Base-by-base conservation (phyloP, 2,329 filamentous ascomycete genomes). In the Hypoxylon sp. region DNA sequence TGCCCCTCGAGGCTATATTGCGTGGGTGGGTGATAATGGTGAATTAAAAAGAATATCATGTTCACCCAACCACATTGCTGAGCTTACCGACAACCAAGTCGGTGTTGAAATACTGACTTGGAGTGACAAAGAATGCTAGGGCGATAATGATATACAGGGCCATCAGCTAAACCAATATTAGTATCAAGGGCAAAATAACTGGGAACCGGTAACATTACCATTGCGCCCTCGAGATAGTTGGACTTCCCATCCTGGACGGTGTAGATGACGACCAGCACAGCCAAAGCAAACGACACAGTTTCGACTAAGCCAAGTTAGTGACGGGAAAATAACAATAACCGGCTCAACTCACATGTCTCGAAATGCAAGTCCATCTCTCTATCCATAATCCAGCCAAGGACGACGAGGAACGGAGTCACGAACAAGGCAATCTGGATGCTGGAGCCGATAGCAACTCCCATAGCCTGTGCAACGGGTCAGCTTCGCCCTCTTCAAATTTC, bases 381-480 rank as follows among this genome's bases (percentile, higher is more conserved):
- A 59, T 86, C 85, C 79, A 93, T 89, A 65, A 89, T 86, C 92
- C 92, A 95, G 67, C 92, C 92, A 38, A 94, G 84, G 70, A 95
- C 89, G 59, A 95, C 92, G 58, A 95, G 83, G 80, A 92, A 91
- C 0, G 92, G 92, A 0, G 92, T 94, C 51, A 95, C 92, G 48
- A 94, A 89, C 49, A 95, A 84, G 21, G 92, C 92, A 74, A 95
- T 95, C 80, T 95, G 92, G 77, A 95, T 90, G 78, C 90, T 93
- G 65, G 90, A 93, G 49, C 92, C 92, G 75, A 95, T 92, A 28
- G 92, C 92, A 55, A 95, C 92, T 45, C 91, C 91, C 83, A 95
- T 92, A 30, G 92, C 89, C 78, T 79, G 43, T 77, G 41, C 83
- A 13, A 36, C 34, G 21, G 45, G 52, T 73, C 45, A 74, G 68